phyloP scores from a whole-genome alignment of 441 rosid species.

The Capsella rubella region DNA sequence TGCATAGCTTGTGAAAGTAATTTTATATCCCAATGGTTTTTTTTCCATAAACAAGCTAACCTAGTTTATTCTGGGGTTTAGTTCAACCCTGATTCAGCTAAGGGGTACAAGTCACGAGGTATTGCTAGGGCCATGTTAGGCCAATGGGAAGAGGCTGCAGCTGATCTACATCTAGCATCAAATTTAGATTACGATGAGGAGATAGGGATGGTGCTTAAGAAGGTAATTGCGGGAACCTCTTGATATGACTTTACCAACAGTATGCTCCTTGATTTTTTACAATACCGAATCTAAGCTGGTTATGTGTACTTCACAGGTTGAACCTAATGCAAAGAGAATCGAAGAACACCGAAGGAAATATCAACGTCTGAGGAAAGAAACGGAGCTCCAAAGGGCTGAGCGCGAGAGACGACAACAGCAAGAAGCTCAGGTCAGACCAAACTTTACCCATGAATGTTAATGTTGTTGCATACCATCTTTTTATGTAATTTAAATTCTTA shows the following conservation, averaged over 20 bases:
- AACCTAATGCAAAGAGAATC: conserved; percentile 75
- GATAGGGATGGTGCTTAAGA: conserved; percentile 56
- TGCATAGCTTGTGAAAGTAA: conserved; percentile 13
- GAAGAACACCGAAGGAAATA: conserved; percentile 79
- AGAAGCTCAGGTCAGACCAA: conserved; percentile 57
- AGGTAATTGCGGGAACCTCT: conserved; percentile 44
- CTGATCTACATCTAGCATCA: conserved; percentile 68
- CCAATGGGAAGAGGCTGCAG: conserved; percentile 66
- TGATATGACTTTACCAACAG: conserved; percentile 13
- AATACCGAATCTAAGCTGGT: conserved; percentile 20
- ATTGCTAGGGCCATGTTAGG: conserved; percentile 68
- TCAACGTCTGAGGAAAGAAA: conserved; percentile 71
- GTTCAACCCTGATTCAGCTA: conserved; percentile 77
- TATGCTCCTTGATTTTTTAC: conserved; percentile 13
- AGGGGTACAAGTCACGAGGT: conserved; percentile 71
- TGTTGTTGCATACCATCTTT: conserved; percentile 18
- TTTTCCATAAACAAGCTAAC: conserved; percentile 13
- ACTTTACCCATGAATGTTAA: conserved; percentile 16
- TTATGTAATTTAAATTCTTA: background rate
- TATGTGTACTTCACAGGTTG: conserved; percentile 61
- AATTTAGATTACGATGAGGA: conserved; percentile 73
- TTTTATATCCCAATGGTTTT: background rate
- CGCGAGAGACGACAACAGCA: conserved; percentile 52
- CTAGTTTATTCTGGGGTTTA: conserved; percentile 37
- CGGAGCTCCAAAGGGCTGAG: conserved; percentile 60